Conservation (phyloP, 73 alveolate species). For the Paramecium pentaurelia region DNA sequence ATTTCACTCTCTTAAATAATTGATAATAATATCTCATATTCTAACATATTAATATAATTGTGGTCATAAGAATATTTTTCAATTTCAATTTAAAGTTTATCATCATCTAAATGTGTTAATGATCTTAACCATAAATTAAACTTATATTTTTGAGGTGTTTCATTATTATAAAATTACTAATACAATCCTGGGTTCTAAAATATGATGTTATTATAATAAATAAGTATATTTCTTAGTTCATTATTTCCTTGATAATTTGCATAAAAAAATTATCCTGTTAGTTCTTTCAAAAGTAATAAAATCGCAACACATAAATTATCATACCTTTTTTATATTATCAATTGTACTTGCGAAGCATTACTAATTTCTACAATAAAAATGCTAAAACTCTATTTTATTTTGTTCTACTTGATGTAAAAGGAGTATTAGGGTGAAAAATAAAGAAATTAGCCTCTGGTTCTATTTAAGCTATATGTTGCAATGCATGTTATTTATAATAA, state of each 20-base stretch:
- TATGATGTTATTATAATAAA: background rate
- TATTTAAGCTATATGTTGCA: background rate
- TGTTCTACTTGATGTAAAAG: background rate
- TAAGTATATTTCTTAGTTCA: background rate
- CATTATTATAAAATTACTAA: background rate
- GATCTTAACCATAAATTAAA: background rate
- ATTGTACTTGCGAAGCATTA: background rate
- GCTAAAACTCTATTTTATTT: slow-evolving; percentile 15
- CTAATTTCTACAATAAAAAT: background rate
- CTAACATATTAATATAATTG: background rate
- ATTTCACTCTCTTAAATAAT: background rate
- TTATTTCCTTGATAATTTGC: background rate
- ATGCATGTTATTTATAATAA: background rate
- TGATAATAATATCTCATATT: background rate
- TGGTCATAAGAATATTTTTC: background rate
- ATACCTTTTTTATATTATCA: background rate
- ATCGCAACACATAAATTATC: background rate
- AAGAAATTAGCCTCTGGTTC: background rate
- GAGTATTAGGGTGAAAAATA: background rate
- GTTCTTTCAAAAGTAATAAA: background rate
- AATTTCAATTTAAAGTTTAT: background rate
- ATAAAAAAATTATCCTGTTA: background rate
- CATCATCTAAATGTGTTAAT: background rate
- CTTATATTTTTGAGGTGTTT: background rate
- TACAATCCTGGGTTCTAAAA: background rate